Percentiles rank a stretch among this genome's conserved stretches.
Conservation (phyloP, 2,329 filamentous ascomycete genomes). For the Fusarium drepaniforme region DNA sequence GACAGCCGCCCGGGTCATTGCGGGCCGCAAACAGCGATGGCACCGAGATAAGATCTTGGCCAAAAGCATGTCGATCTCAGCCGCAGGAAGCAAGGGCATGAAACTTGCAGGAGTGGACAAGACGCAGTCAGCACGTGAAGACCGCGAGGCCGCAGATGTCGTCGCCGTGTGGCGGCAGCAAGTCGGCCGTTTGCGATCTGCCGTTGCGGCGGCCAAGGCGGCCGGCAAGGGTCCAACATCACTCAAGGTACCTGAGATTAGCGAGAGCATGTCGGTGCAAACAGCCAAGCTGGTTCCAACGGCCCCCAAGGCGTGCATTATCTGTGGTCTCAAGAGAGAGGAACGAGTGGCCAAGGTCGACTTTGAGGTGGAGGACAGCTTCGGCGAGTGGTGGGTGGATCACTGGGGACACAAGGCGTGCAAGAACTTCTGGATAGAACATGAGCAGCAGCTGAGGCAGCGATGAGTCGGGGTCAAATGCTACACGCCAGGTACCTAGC, state of each 20-base stretch:
- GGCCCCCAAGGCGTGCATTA: slow-evolving; percentile 80
- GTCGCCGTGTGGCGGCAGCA: slow-evolving; percentile 80
- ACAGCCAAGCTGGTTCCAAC: slow-evolving; percentile 80
- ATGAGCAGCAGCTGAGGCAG: slow-evolving; percentile 77
- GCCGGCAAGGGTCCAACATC: slow-evolving; percentile 59
- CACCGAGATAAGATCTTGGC: slow-evolving; percentile 87
- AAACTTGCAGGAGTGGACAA: slow-evolving; percentile 90
- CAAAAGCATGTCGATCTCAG: slow-evolving; percentile 90
- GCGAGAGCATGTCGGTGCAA: slow-evolving; percentile 75
- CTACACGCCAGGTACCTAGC: not conserved
- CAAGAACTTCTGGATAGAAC: slow-evolving; percentile 85
- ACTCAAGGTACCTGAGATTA: slow-evolving; percentile 77
- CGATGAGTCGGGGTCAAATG: slow-evolving; percentile 58
- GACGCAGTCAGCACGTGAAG: slow-evolving; percentile 83
- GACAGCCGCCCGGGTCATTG: slow-evolving; percentile 84
- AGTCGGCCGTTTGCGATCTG: slow-evolving; percentile 79
- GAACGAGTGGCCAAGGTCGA: slow-evolving; percentile 85
- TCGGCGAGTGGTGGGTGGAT: slow-evolving; percentile 97
- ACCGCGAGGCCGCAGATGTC: slow-evolving; percentile 85
- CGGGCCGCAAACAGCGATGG: slow-evolving; percentile 89
- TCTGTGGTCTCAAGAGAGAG: slow-evolving; percentile 90
- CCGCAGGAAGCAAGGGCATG: slow-evolving; percentile 84
- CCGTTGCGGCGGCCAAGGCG: slow-evolving; percentile 75
- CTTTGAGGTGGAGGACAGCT: slow-evolving; percentile 84
- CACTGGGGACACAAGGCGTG: slow-evolving; percentile 87